These are phyloP conservation scores for Saccharomycopsis malanga DNA, from an alignment of 805 yeast genomes.

Conservation along the genomic window DNA sequence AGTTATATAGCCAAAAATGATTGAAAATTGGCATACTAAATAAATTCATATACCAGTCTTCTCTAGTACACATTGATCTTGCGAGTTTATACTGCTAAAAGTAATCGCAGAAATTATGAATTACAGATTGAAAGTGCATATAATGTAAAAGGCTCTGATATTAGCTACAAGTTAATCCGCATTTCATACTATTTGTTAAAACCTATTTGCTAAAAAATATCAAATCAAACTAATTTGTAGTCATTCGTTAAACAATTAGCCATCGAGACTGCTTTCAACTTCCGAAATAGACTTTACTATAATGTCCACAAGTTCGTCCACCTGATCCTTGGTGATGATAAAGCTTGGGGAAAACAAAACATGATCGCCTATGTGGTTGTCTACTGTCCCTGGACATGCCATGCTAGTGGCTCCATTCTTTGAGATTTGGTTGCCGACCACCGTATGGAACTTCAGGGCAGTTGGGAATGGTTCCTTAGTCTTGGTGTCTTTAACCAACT, in stretches of 20 bases:
- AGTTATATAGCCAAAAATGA: too few relatives aligned
- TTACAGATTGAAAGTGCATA: too few relatives aligned
- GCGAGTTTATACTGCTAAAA: too few relatives aligned
- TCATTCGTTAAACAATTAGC: constrained; percentile 45
- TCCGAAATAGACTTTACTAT: constrained; percentile 17
- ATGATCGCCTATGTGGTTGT: constrained; percentile 38
- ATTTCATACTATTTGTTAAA: too few relatives aligned
- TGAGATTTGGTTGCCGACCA: constrained; percentile 31
- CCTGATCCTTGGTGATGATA: constrained; percentile 33
- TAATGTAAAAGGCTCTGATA: too few relatives aligned
- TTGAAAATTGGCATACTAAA: too few relatives aligned
- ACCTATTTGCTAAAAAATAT: too few relatives aligned
- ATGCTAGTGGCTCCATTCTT: constrained; percentile 37
- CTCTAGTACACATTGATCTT: too few relatives aligned
- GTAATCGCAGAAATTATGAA: too few relatives aligned
- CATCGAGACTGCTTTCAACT: constrained; percentile 53
- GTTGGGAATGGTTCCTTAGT: constrained; percentile 41
- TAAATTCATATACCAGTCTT: too few relatives aligned
- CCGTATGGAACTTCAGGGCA: constrained; percentile 27
- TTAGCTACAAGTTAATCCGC: too few relatives aligned
- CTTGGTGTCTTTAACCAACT: constrained; percentile 39
- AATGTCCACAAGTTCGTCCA: constrained; percentile 32
- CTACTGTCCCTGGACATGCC: constrained; percentile 36
- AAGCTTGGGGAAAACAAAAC: constrained; percentile 41
- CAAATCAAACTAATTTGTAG: not conserved